phyloP scores from a whole-genome alignment of 2,329 filamentous ascomycete species.

The Pestalotiopsis sp. region DNA sequence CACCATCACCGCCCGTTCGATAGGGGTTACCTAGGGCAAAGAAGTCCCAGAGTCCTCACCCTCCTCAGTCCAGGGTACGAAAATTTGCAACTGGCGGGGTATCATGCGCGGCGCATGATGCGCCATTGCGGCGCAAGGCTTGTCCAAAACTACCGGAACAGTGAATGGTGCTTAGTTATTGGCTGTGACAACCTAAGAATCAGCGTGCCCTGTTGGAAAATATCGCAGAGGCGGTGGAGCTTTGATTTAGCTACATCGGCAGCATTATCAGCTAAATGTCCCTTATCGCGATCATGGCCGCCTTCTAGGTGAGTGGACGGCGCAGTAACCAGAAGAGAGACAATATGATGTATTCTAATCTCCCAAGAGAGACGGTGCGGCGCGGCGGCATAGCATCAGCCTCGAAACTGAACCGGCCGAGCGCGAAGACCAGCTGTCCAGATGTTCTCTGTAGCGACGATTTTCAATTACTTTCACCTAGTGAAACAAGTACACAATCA shows the following conservation, averaged over 20 bases:
- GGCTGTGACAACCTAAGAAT: neutral
- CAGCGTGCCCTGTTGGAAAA: neutral
- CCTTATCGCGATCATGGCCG: too few relatives aligned
- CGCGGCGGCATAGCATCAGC: too few relatives aligned
- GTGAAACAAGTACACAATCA: too few relatives aligned
- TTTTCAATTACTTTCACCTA: too few relatives aligned
- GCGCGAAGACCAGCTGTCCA: too few relatives aligned
- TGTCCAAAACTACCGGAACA: neutral
- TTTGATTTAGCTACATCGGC: neutral
- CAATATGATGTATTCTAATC: too few relatives aligned
- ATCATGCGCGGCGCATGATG: neutral
- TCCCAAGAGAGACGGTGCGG: too few relatives aligned
- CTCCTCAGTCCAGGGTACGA: neutral
- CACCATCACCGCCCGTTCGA: neutral
- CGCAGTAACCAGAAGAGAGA: too few relatives aligned
- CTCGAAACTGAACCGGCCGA: too few relatives aligned
- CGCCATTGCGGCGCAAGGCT: neutral
- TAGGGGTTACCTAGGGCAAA: neutral
- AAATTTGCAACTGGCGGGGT: neutral
- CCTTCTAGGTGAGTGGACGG: too few relatives aligned
- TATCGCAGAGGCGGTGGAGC: neutral
- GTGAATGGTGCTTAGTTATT: neutral
- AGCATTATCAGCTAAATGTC: too few relatives aligned
- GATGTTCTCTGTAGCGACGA: too few relatives aligned
- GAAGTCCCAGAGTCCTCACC: neutral